These are phyloP conservation scores for Monotropa hypopitys DNA, from an alignment of 179 eudicot genomes.

Conservation along the genomic window DNA sequence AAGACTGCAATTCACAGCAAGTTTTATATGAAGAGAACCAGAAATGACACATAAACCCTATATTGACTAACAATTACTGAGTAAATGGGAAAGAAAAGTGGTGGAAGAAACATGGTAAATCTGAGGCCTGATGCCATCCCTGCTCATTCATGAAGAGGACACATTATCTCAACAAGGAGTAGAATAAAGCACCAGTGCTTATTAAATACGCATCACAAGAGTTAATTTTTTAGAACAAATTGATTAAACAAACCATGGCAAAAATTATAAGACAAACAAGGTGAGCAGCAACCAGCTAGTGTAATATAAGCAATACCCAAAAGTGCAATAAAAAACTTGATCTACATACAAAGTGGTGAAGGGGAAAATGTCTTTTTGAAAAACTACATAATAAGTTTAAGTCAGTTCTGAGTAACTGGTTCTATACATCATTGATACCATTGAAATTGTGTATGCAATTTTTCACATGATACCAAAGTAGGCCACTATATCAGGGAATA, in stretches of 20 bases:
- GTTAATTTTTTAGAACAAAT: neutral
- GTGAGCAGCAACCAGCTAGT: neutral
- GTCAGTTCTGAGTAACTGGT: neutral
- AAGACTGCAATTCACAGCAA: constrained; percentile 25
- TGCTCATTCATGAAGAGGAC: constrained; percentile 1
- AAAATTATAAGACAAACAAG: neutral
- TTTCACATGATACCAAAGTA: neutral
- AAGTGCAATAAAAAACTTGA: neutral
- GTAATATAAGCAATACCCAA: neutral
- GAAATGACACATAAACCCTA: neutral
- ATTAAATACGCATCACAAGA: neutral
- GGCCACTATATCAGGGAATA: neutral
- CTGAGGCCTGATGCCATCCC: neutral
- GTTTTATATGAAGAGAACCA: neutral
- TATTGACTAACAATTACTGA: neutral
- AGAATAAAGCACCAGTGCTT: neutral
- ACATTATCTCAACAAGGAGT: neutral
- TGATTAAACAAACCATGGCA: neutral
- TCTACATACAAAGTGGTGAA: neutral
- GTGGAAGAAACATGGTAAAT: neutral
- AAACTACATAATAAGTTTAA: neutral
- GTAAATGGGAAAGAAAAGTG: neutral
- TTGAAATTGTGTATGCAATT: neutral
- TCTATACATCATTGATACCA: neutral
- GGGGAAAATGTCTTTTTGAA: neutral